Evolutionary conservation across 257 asterid species (phyloP).

Genomic region (Linderniella brevidens): DNA sequence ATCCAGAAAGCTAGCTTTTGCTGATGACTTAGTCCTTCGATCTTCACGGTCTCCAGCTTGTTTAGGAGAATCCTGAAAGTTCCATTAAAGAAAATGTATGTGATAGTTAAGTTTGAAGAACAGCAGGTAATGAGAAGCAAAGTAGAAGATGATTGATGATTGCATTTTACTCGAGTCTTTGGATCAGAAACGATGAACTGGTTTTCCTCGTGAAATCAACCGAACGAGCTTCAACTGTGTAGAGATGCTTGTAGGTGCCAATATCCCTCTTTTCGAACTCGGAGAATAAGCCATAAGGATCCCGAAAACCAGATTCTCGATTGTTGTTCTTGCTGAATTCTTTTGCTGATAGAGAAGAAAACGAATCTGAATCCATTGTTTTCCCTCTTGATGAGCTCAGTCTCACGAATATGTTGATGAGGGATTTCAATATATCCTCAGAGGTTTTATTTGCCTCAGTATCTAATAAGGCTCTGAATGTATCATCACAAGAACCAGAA

Average conservation of each 20-base stretch:
- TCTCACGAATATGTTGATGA: slow-evolving; percentile 41
- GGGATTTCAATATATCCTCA: slow-evolving; percentile 54
- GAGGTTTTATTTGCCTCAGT: slow-evolving; percentile 44
- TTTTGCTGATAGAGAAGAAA: slow-evolving; percentile 20
- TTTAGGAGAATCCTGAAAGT: slow-evolving; percentile 48
- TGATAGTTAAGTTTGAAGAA: neutral
- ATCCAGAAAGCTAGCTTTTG: slow-evolving; percentile 91
- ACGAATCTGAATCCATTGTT: slow-evolving; percentile 32
- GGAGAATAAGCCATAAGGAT: slow-evolving; percentile 29
- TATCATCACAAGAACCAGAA: slow-evolving; percentile 31
- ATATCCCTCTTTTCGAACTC: slow-evolving; percentile 26
- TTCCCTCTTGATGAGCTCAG: slow-evolving; percentile 46
- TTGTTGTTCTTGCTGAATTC: slow-evolving; percentile 13
- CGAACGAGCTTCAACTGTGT: slow-evolving; percentile 30
- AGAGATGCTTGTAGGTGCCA: slow-evolving; percentile 33
- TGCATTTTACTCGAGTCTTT: slow-evolving; percentile 32
- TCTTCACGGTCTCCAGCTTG: slow-evolving; percentile 40
- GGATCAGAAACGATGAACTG: slow-evolving; percentile 38
- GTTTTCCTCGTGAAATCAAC: slow-evolving; percentile 34
- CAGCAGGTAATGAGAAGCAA: neutral
- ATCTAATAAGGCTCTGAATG: slow-evolving; percentile 16
- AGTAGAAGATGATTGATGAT: no score
- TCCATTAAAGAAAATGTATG: neutral
- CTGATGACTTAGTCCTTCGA: slow-evolving; percentile 52
- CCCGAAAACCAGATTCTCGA: slow-evolving; percentile 22